These are phyloP conservation scores for Candida mattraensis DNA, from an alignment of 805 yeast genomes.

Conservation along the genomic window DNA sequence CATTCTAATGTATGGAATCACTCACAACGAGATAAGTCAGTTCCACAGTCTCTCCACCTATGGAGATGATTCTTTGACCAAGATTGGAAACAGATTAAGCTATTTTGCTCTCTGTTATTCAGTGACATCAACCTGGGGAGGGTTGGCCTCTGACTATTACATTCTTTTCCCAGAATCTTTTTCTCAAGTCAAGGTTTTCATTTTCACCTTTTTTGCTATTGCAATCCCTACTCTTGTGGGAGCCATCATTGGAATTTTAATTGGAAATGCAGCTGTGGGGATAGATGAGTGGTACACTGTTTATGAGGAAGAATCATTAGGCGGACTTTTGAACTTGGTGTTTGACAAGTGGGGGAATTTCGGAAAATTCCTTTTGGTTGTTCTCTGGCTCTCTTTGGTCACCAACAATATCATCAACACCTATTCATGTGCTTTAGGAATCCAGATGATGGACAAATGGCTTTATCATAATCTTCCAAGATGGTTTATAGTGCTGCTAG, in stretches of 20 bases:
- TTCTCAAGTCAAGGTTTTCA: slow-evolving; percentile 52
- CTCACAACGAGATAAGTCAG: slow-evolving; percentile 42
- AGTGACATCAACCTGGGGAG: slow-evolving; percentile 87
- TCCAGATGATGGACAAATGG: slow-evolving; percentile 57
- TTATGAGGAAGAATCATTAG: slow-evolving; percentile 63
- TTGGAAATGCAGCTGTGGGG: slow-evolving; percentile 64
- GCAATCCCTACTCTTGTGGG: slow-evolving; percentile 74
- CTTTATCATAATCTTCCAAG: slow-evolving; percentile 66
- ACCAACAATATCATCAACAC: slow-evolving; percentile 81
- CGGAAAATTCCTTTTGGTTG: slow-evolving; percentile 71
- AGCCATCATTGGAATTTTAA: slow-evolving; percentile 68
- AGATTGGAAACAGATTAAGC: slow-evolving; percentile 68
- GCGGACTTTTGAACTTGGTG: slow-evolving; percentile 68
- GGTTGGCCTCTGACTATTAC: slow-evolving; percentile 82
- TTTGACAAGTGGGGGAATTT: slow-evolving; percentile 72
- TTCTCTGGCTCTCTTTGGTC: slow-evolving; percentile 70
- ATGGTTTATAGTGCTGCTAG: slow-evolving; percentile 68
- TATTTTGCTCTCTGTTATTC: slow-evolving; percentile 75
- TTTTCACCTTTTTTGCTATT: slow-evolving; percentile 64
- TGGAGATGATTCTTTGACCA: slow-evolving; percentile 42
- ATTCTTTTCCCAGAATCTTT: slow-evolving; percentile 75
- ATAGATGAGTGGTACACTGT: slow-evolving; percentile 57
- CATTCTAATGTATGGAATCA: slow-evolving; percentile 61
- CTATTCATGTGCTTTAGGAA: slow-evolving; percentile 78
- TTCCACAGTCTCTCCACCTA: slow-evolving; percentile 38